A percentile compares a stretch with the other conserved stretches of the same genome.
These are phyloP conservation scores for Tolypocladium tropicale DNA, from an alignment of 2,329 filamentous ascomycete species.

Conservation along the genomic window DNA sequence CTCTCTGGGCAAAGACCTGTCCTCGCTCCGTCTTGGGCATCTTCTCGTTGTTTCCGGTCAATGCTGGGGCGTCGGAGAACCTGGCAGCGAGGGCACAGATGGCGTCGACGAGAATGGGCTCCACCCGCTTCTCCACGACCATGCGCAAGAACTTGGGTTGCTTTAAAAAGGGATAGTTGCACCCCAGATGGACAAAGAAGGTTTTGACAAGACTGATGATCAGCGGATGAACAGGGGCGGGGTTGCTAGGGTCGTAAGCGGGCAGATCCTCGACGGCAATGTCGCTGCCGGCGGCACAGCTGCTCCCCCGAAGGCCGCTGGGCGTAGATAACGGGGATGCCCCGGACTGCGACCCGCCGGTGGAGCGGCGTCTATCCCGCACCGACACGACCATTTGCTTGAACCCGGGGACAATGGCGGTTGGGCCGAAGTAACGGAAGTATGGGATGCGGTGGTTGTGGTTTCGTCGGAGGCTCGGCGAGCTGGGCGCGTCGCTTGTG, in stretches of 20 bases:
- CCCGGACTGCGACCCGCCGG: constrained; percentile 44
- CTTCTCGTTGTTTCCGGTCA: constrained; percentile 37
- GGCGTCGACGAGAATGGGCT: constrained; percentile 77
- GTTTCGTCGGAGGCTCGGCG: constrained; percentile 36
- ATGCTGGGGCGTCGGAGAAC: constrained; percentile 54
- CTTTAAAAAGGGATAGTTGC: constrained; percentile 76
- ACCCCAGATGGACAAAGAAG: constrained; percentile 75
- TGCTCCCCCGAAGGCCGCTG: constrained; percentile 24
- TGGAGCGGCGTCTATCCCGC: constrained; percentile 52
- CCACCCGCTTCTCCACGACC: constrained; percentile 69
- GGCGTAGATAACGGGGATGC: constrained; percentile 36
- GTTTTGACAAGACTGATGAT: constrained; percentile 68
- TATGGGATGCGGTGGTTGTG: constrained; percentile 67
- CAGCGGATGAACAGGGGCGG: constrained; percentile 59
- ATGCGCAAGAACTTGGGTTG: constrained; percentile 63
- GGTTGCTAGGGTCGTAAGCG: constrained; percentile 65
- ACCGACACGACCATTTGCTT: constrained; percentile 86
- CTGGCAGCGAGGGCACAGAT: constrained; percentile 74
- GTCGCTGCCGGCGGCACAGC: constrained; percentile 31
- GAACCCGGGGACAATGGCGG: constrained; percentile 82
- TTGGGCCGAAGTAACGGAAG: constrained; percentile 84
- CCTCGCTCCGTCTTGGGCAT: constrained; percentile 58
- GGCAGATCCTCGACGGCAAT: constrained; percentile 47
- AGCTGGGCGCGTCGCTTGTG: constrained; percentile 19
- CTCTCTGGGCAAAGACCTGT: constrained; percentile 67